A percentile compares a stretch with the other conserved stretches of the same genome.
These are phyloP conservation scores for Candida sanyaensis DNA, from an alignment of 1,139 yeast genomes.

Conservation along the genomic window DNA sequence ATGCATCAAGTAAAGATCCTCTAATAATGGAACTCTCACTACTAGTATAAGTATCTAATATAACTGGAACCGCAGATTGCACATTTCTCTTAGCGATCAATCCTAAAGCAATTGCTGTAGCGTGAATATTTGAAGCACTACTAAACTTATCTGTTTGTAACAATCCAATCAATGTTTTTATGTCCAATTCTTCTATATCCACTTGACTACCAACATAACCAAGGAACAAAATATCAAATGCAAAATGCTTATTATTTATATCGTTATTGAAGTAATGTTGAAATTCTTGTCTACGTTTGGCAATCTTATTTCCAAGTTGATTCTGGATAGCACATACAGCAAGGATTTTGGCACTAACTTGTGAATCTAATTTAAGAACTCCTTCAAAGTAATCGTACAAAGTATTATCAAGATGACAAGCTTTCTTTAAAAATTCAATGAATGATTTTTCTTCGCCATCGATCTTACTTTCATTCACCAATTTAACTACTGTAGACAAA, in stretches of 20 bases:
- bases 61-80: slow-evolving; percentile 6
- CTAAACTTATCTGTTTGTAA: slow-evolving; percentile 12
- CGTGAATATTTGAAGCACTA: slow-evolving; percentile 43
- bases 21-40: slow-evolving; percentile 22
- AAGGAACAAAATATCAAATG: slow-evolving; percentile 40
- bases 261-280: slow-evolving; percentile 23
- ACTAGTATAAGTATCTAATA: slow-evolving; percentile 9
- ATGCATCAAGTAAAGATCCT: slow-evolving; percentile 33
- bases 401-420: slow-evolving; percentile 8
- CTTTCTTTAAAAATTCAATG: slow-evolving; percentile 13
- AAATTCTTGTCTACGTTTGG: slow-evolving; percentile 31
- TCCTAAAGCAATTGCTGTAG: slow-evolving; percentile 58
- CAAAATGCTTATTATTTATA: slow-evolving; percentile 17
- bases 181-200: slow-evolving; percentile 10
- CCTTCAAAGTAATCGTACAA: slow-evolving; percentile 14
- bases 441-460: slow-evolving; percentile 13
- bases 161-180: slow-evolving; percentile 11
- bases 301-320: slow-evolving; percentile 28
- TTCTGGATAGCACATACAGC: slow-evolving; percentile 43
- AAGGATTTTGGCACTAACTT: slow-evolving; percentile 36
- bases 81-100: slow-evolving; percentile 26
- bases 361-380: slow-evolving; percentile 19
- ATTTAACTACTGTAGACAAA: slow-evolving; percentile 10
- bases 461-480: slow-evolving; percentile 14
- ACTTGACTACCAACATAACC: slow-evolving; percentile 42